Conservation (phyloP, 1,284 basidiomycete species). For the Hemileia vastatrix region DNA sequence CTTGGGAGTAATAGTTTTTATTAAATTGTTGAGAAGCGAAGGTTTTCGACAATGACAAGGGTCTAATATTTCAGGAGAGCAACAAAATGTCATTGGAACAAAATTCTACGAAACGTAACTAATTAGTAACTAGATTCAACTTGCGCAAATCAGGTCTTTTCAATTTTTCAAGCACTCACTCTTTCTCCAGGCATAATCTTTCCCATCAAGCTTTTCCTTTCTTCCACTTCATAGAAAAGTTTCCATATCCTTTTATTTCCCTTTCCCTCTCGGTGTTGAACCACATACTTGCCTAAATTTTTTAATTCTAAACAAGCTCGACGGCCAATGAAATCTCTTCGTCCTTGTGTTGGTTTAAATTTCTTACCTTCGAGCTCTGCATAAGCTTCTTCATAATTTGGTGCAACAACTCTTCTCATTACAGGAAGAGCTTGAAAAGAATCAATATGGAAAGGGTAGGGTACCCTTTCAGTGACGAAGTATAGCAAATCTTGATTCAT, state of each 20-base stretch:
- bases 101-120: conserved; percentile 5
- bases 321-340: conserved; percentile 21
- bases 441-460: conserved; percentile 20
- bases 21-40: conserved; percentile 15
- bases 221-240: conserved; percentile 20
- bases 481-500: conserved; percentile 16
- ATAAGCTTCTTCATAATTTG: conserved; percentile 24
- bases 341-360: conserved; percentile 8
- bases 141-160: background rate
- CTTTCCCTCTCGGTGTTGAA: conserved; percentile 20
- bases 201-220: conserved; percentile 22
- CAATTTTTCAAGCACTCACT: conserved; percentile 2
- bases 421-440: conserved; percentile 21
- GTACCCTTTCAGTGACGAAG: conserved; percentile 14
- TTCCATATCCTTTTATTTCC: conserved; percentile 21
- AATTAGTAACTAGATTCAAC: background rate
- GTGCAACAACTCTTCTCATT: conserved; percentile 20
- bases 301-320: conserved; percentile 18
- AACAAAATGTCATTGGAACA: conserved; percentile 21
- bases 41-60: conserved; percentile 22
- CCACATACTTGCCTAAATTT: conserved; percentile 18
- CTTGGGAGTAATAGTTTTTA: conserved; percentile 20
- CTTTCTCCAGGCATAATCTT: conserved; percentile 22
- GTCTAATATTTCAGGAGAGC: conserved; percentile 20
- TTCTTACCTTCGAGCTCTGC: conserved; percentile 18